Percentiles rank a stretch among this genome's conserved stretches.
phyloP scores from a whole-genome alignment of 2,329 filamentous ascomycete species.

The Nemania sp. region DNA sequence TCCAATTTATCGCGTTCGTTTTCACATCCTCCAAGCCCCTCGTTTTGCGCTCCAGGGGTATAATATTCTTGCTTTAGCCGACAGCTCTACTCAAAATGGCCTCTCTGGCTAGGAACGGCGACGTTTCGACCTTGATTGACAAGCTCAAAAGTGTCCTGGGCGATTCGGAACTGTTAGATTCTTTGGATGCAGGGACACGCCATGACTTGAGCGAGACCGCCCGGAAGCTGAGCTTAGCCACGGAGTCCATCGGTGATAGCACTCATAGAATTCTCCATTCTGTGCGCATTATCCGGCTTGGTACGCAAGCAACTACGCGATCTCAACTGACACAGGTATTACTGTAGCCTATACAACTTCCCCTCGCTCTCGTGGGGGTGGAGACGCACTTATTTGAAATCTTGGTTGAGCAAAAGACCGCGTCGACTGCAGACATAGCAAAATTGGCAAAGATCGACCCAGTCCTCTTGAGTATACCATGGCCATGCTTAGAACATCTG shows the following conservation, averaged over 20 bases:
- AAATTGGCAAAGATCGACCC: constrained; percentile 24
- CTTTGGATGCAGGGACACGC: too few relatives aligned
- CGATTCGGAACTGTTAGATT: too few relatives aligned
- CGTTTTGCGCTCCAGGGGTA: too few relatives aligned
- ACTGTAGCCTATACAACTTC: constrained; percentile 19
- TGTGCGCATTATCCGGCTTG: constrained; percentile 10
- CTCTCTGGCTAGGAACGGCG: too few relatives aligned
- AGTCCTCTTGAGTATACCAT: constrained; percentile 24
- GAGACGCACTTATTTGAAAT: constrained; percentile 22
- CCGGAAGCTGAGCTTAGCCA: constrained; percentile 18
- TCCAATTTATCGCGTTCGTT: too few relatives aligned
- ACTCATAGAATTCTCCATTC: constrained; percentile 19
- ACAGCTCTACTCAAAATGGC: too few relatives aligned
- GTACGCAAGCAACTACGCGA: too few relatives aligned
- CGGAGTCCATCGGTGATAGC: constrained; percentile 20
- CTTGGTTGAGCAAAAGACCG: constrained; percentile 7
- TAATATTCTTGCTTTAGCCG: too few relatives aligned
- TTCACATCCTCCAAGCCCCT: too few relatives aligned
- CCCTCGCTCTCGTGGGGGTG: constrained; percentile 21
- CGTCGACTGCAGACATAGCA: constrained; percentile 5
- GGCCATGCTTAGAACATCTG: neutral
- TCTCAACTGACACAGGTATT: neutral
- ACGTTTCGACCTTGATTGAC: too few relatives aligned
- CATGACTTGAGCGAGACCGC: constrained; percentile 23
- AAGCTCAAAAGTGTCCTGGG: too few relatives aligned